phyloP scores from a whole-genome alignment of 345 rosid species.

The Aegle marmelos region DNA sequence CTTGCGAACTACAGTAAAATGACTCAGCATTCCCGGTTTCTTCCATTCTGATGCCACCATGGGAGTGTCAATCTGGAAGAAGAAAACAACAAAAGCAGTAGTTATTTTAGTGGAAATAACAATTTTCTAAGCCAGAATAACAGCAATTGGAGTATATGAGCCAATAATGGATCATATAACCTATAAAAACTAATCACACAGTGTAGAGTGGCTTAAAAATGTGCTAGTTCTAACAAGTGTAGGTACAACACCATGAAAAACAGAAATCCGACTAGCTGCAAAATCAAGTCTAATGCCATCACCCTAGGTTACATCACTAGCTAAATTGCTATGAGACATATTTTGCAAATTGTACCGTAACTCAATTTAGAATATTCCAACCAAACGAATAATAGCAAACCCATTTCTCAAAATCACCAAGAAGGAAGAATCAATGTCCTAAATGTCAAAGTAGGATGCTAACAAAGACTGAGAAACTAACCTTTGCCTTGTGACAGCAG shows the following conservation, averaged over 20 bases:
- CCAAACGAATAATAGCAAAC: not conserved
- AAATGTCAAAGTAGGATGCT: conserved; percentile 1
- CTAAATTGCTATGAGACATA: not conserved
- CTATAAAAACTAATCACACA: not conserved
- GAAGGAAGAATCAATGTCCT: not conserved
- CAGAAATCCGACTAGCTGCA: conserved; percentile 3
- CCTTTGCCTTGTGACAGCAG: conserved; percentile 95
- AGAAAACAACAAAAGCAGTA: conserved; percentile 19
- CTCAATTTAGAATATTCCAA: conserved; percentile 10
- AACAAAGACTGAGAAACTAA: conserved; percentile 35
- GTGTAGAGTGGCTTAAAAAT: not conserved
- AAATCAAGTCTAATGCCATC: conserved; percentile 1
- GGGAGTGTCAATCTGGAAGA: conserved; percentile 84
- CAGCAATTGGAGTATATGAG: not conserved
- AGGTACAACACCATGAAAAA: not conserved
- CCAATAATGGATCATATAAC: not conserved
- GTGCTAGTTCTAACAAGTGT: not conserved
- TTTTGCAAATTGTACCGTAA: not conserved
- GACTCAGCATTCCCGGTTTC: conserved; percentile 73
- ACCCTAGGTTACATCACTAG: not conserved
- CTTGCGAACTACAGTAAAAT: conserved; percentile 89
- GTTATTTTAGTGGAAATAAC: conserved; percentile 6
- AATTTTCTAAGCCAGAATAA: conserved; percentile 8
- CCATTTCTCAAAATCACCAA: not conserved
- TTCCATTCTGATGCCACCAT: conserved; percentile 88